Conservation (phyloP, 768 basidiomycete genomes). For the Amanita exitialis region DNA sequence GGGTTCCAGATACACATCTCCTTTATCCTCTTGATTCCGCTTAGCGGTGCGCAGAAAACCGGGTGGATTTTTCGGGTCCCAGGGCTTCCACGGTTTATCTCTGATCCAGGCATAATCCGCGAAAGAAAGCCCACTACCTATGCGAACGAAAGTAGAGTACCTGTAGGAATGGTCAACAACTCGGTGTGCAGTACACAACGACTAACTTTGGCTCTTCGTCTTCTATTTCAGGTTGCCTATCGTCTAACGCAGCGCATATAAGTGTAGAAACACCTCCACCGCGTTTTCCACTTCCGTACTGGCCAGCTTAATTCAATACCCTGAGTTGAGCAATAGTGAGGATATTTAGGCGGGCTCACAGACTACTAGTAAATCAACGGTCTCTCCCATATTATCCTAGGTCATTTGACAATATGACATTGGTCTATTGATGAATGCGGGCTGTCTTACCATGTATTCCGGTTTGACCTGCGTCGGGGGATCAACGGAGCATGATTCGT, state of each 20-base stretch:
- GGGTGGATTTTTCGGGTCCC: constrained; percentile 68
- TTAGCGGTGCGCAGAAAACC: constrained; percentile 55
- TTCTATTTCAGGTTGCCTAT: constrained; percentile 42
- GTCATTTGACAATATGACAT: not conserved
- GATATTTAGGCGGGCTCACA: constrained; percentile 32
- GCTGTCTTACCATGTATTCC: constrained; percentile 63
- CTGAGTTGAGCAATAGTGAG: not conserved
- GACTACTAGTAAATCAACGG: constrained; percentile 84
- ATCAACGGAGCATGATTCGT: not conserved
- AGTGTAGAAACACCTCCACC: constrained; percentile 86
- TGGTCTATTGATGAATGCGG: not conserved
- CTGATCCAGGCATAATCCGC: constrained; percentile 82
- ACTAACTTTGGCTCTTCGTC: constrained; percentile 58
- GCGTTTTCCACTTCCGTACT: constrained; percentile 81
- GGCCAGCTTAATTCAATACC: constrained; percentile 45
- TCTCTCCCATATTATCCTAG: constrained; percentile 88
- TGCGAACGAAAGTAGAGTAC: constrained; percentile 80
- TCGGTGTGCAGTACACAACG: constrained; percentile 1
- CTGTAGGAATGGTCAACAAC: constrained; percentile 26
- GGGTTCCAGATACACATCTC: constrained; percentile 86
- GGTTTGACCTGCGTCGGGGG: constrained; percentile 55
- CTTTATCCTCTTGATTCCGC: constrained; percentile 64
- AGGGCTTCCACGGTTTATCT: constrained; percentile 72
- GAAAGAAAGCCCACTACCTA: constrained; percentile 83
- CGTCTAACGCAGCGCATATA: constrained; percentile 83